Conservation (phyloP, 1,284 basidiomycete genomes). For the Ceratorhiza oryzae-sativae region DNA sequence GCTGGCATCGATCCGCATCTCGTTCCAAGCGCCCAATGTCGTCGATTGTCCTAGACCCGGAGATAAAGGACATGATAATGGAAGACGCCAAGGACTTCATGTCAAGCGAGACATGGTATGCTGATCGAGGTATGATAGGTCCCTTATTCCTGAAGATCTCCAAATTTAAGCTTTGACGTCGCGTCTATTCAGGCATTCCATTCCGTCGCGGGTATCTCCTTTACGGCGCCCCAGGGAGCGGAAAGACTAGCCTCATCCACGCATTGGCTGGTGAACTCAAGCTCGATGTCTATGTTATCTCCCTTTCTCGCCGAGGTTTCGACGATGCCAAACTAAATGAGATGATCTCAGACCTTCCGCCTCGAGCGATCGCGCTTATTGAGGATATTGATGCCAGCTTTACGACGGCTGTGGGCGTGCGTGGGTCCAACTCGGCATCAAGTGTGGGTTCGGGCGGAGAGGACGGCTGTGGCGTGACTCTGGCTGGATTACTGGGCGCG, state of each 20-base stretch:
- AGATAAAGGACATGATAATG: slow-evolving; percentile 66
- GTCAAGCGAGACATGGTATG: slow-evolving; percentile 69
- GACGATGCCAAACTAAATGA: slow-evolving; percentile 69
- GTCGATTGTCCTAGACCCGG: slow-evolving; percentile 72
- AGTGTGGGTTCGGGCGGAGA: slow-evolving; percentile 41
- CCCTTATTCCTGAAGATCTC: neutral
- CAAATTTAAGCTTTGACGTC: neutral
- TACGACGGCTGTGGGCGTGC: slow-evolving; percentile 47
- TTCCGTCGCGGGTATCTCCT: slow-evolving; percentile 70
- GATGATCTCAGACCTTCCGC: slow-evolving; percentile 69
- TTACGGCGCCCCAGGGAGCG: slow-evolving; percentile 74
- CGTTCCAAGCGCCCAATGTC: slow-evolving; percentile 67
- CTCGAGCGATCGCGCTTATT: slow-evolving; percentile 75
- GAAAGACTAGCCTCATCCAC: slow-evolving; percentile 78
- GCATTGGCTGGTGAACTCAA: slow-evolving; percentile 77
- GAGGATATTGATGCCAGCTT: slow-evolving; percentile 83
- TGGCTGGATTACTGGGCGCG: slow-evolving; percentile 75
- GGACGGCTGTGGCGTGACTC: slow-evolving; percentile 57
- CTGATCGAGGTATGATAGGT: slow-evolving; percentile 58
- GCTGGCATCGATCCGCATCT: slow-evolving; percentile 64
- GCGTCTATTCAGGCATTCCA: slow-evolving; percentile 55
- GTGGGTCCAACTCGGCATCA: slow-evolving; percentile 4
- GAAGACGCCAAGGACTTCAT: slow-evolving; percentile 74
- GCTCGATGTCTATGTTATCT: slow-evolving; percentile 76
- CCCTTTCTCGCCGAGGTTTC: slow-evolving; percentile 68